phyloP scores from a whole-genome alignment of 345 rosid species.

The Abelmoschus esculentus region DNA sequence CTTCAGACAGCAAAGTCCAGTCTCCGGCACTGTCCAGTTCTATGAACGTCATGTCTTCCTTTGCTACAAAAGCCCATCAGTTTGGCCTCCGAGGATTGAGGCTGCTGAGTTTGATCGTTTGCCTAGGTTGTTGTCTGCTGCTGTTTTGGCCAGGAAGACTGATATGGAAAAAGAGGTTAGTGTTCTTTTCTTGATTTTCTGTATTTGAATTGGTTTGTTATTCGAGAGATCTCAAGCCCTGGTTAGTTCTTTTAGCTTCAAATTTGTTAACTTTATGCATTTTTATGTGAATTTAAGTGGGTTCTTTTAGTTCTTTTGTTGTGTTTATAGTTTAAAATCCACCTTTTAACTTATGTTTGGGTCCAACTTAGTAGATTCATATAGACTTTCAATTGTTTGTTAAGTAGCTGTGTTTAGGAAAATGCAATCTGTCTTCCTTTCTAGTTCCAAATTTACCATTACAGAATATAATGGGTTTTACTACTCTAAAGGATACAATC shows the following conservation, averaged over 20 bases:
- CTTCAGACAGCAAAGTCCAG: conserved; percentile 47
- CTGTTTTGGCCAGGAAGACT: conserved; percentile 53
- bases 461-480: background rate
- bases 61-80: conserved; percentile 91
- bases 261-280: background rate
- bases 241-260: background rate
- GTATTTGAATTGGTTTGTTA: conserved; percentile 2
- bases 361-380: background rate
- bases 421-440: background rate
- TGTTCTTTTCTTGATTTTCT: background rate
- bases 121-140: conserved; percentile 86
- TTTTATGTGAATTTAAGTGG: background rate
- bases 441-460: too few relatives aligned
- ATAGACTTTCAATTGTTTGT: background rate
- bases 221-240: conserved; percentile 2
- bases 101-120: conserved; percentile 99
- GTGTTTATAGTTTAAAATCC: background rate
- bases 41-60: conserved; percentile 84
- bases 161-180: conserved; percentile 68
- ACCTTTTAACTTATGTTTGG: background rate
- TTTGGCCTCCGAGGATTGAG: conserved; percentile 92
- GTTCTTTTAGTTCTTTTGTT: background rate
- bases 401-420: background rate
- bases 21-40: conserved; percentile 77
- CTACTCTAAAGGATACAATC: background rate